Base-by-base conservation (phyloP, 495 filamentous ascomycete genomes). In the Eremomyces bilateralis region DNA sequence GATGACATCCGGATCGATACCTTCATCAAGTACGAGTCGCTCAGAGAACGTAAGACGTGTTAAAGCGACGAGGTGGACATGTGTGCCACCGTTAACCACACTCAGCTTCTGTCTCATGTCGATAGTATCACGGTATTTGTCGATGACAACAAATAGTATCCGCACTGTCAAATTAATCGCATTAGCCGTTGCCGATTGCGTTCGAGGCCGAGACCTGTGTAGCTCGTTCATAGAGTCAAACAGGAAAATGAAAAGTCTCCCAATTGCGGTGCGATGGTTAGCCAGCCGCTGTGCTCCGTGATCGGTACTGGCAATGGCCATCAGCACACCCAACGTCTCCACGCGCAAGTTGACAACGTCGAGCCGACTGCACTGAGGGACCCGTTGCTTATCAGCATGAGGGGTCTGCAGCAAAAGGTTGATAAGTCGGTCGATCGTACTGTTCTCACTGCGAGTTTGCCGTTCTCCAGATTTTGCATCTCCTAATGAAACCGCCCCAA, bases 31-130 rank as follows among this genome's bases (percentile, higher is more conserved):
- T 29, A 71, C 56, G 4, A 61, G 42, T 2, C 64, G 64, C 38
- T 77, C 71, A 31, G 63, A 69, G 37, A 80, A 79, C 1, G 76
- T 75, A 20, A 80, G 46, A 8, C 76, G 55, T 6, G 73, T 74
- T 38, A 81, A 53, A 10, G 65, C 61, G 5, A 77, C 66, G 1
- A 75, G 52, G 38, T 72, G 67, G 39, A 77, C 77, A 41, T 79
- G 71, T 35, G 60, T 60, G 11, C 65, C 66, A n/a, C 70, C 70
- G 1, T 55, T 54, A 1, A 74, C 54, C 8, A 54, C 60, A 1
- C 53, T 49, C 11, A 81, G 57, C 42, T 73, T 76, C 21, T 58
- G 50, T 28, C 61, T 58, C 40, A 76, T 56, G 41, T 71, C 63
- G 29, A 68, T 54, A 18, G 51, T 50, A 4, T 59, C 46, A 1